Base-by-base conservation (phyloP, 495 filamentous ascomycete species). In the Rostrohypoxylon terebratum region DNA sequence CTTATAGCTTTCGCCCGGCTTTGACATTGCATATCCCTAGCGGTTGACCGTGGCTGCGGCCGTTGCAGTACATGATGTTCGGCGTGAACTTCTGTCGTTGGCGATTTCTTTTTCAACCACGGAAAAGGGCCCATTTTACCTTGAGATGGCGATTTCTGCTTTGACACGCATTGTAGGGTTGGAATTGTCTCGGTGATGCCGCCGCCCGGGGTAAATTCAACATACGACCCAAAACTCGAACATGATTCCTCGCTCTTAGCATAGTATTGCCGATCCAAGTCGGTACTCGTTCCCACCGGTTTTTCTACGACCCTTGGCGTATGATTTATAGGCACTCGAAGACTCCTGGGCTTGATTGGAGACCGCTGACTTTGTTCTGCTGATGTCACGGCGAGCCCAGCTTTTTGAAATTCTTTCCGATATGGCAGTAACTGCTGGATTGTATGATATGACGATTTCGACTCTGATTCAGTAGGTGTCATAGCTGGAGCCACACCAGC, bases 331-430 rank as follows among this genome's bases (percentile, higher is more conserved):
- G 16, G 44, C 10, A 3, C 33, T 20, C 23, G 42, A 25, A 18
- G 59, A 20, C 50, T 16, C 31, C 47, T 51, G 13, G 31, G 59
- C 23, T 55, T 73, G 38, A 34, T 25, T n/a, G 58, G 58, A 36
- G 67, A 54, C 45, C 61, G 40, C 36, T 33, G 73, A 8, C 66
- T 64, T 63, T 86, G 85, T 13, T 86, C 84, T 1, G 65, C 59
- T 11, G 85, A 85, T 23, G 85, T 86, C 3, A 86, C 81, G 0
- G 83, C 84, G 44, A 87, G 81, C 0, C 84, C 85, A 33, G 82
- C 83, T 47, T 77, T 76, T 63, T 72, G 75, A 42, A 87, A 84
- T 50, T 87, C 76, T 4, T 80, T 68, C 59, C 71, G 79, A 54
- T 82, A 86, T 10, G 84, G 84, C 8, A 83, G 59, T 9, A 86